Evolutionary conservation across 2,329 filamentous ascomycete species (phyloP).

Genomic region (Stemphylium beticola): DNA sequence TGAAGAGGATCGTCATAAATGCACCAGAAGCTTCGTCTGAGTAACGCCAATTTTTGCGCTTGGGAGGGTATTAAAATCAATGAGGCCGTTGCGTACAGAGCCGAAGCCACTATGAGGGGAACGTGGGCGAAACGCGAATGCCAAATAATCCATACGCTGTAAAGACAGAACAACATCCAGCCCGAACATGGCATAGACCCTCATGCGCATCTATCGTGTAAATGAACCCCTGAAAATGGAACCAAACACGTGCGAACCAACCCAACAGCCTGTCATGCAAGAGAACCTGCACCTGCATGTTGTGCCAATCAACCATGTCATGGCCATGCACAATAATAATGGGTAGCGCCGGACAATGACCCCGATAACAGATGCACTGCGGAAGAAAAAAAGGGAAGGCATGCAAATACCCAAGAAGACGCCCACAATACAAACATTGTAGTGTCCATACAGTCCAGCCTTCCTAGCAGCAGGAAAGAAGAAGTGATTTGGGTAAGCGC

Average conservation of each 20-base stretch:
- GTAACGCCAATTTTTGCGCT: slow-evolving; percentile 18
- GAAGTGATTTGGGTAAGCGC: slow-evolving; percentile 13
- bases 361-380: slow-evolving; percentile 9
- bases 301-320: slow-evolving; percentile 30
- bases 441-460: slow-evolving; percentile 19
- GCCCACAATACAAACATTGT: slow-evolving; percentile 16
- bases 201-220: slow-evolving; percentile 34
- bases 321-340: slow-evolving; percentile 33
- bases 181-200: slow-evolving; percentile 29
- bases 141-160: slow-evolving; percentile 26
- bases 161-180: slow-evolving; percentile 40
- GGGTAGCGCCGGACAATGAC: slow-evolving; percentile 39
- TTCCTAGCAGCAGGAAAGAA: slow-evolving; percentile 24
- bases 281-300: slow-evolving; percentile 21
- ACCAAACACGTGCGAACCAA: slow-evolving; percentile 20
- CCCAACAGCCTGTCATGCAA: slow-evolving; percentile 34
- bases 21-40: slow-evolving; percentile 4
- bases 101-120: slow-evolving; percentile 20
- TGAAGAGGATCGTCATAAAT: slow-evolving; percentile 23
- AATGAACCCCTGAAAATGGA: slow-evolving; percentile 21
- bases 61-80: slow-evolving; percentile 11
- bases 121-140: slow-evolving; percentile 24
- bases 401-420: slow-evolving; percentile 14
- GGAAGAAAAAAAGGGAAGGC: not conserved
- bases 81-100: slow-evolving; percentile 11